phyloP scores from a whole-genome alignment of 2,329 filamentous ascomycete species.

The Phialemoniopsis sp. region DNA sequence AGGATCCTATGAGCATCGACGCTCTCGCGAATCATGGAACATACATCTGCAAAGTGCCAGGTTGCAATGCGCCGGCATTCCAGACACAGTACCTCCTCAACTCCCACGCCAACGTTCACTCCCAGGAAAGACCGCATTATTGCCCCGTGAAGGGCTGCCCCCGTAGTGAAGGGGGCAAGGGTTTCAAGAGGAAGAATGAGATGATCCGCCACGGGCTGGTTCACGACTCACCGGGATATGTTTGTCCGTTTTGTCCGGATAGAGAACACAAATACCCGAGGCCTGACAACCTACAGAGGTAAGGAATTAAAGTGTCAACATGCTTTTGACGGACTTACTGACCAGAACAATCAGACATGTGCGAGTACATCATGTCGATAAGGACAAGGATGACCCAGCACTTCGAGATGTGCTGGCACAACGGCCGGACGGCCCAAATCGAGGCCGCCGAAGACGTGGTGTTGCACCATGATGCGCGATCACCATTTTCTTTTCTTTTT shows the following conservation, averaged over 20 bases:
- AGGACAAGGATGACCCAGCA: slow-evolving; percentile 78
- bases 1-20: slow-evolving; percentile 53
- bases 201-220: slow-evolving; percentile 80
- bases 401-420: slow-evolving; percentile 83
- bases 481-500: slow-evolving; percentile 4
- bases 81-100: slow-evolving; percentile 75
- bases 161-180: slow-evolving; percentile 60
- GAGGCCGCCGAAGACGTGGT: slow-evolving; percentile 71
- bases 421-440: slow-evolving; percentile 76
- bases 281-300: slow-evolving; percentile 95
- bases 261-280: slow-evolving; percentile 91
- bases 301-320: slow-evolving; percentile 24
- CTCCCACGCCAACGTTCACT: slow-evolving; percentile 73
- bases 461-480: slow-evolving; percentile 22
- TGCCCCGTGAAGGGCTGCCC: slow-evolving; percentile 59
- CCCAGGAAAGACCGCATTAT: slow-evolving; percentile 61
- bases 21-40: slow-evolving; percentile 50
- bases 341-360: slow-evolving; percentile 64
- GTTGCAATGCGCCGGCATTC: slow-evolving; percentile 70
- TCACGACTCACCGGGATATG: slow-evolving; percentile 89
- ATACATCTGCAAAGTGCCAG: slow-evolving; percentile 55
- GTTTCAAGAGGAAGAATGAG: slow-evolving; percentile 70
- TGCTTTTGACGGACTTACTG: slow-evolving; percentile 4
- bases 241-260: slow-evolving; percentile 94
- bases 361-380: slow-evolving; percentile 85